A percentile compares a stretch with the other conserved stretches of the same genome.
These are phyloP conservation scores for Orbilia brochopaga DNA, from an alignment of 2,329 filamentous ascomycete species.

Conservation along the genomic window DNA sequence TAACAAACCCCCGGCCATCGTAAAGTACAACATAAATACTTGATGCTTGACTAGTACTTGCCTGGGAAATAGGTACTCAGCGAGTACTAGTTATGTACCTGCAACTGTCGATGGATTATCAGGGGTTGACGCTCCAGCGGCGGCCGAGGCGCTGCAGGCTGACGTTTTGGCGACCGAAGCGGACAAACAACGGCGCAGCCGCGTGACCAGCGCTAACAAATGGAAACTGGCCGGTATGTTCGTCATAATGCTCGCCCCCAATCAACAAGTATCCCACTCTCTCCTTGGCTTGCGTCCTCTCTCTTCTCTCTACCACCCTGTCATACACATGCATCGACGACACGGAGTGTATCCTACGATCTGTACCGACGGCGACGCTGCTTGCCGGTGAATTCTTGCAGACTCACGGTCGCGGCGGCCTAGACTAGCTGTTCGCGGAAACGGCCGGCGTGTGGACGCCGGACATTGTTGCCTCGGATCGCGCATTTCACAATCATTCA, in stretches of 20 bases:
- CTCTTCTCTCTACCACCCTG: neutral
- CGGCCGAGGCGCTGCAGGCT: conserved; percentile 21
- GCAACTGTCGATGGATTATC: conserved; percentile 19
- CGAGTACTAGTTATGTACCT: neutral
- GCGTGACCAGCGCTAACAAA: conserved; percentile 37
- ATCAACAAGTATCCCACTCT: neutral
- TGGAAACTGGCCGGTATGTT: neutral
- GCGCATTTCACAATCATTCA: neutral
- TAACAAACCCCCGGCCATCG: no score
- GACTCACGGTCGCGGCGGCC: neutral
- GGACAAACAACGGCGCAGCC: conserved; percentile 7
- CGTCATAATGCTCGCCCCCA: neutral
- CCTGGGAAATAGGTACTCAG: neutral
- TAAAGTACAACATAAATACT: neutral
- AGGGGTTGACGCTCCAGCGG: conserved; percentile 9
- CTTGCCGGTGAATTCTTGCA: neutral
- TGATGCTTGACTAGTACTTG: no score
- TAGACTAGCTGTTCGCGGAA: neutral
- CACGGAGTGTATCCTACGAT: neutral
- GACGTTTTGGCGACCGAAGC: conserved; percentile 18
- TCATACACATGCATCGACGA: neutral
- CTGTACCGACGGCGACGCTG: neutral
- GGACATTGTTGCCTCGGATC: conserved; percentile 2
- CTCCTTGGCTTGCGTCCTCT: neutral
- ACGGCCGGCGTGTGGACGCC: conserved; percentile 1